These are phyloP conservation scores for Kalanchoe fedtschenkoi DNA, from an alignment of 164 flowering plant species.

Conservation along the genomic window DNA sequence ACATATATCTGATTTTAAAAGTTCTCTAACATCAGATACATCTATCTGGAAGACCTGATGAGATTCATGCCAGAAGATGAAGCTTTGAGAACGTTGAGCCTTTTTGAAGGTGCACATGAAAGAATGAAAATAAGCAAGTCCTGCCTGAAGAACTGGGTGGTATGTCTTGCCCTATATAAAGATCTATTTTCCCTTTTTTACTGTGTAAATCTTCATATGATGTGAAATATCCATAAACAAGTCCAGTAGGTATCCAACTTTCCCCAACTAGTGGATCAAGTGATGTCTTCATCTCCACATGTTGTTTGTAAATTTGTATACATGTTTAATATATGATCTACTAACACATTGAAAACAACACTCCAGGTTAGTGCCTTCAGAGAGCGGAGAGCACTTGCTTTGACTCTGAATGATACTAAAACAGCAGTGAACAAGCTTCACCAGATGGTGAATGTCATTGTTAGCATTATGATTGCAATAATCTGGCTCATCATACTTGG, in stretches of 20 bases:
- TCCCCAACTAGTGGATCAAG: too few relatives aligned
- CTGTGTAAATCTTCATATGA: background rate
- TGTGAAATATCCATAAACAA: background rate
- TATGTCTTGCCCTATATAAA: conserved; percentile 10
- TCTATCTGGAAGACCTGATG: conserved; percentile 37
- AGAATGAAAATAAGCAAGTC: conserved; percentile 31
- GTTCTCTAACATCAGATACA: conserved; percentile 23
- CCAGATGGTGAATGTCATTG: conserved; percentile 30
- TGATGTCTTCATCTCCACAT: background rate
- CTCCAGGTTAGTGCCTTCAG: conserved; percentile 48
- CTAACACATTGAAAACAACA: background rate
- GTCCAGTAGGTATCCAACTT: too few relatives aligned
- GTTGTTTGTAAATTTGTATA: background rate
- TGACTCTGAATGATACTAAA: conserved; percentile 58
- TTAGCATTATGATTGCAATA: conserved; percentile 23
- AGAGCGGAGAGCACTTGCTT: conserved; percentile 55
- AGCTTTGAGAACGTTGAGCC: conserved; percentile 25
- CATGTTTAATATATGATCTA: background rate
- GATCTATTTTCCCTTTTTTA: background rate
- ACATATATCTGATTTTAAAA: background rate
- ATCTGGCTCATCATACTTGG: conserved; percentile 34
- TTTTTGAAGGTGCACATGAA: conserved; percentile 45
- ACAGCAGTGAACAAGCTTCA: conserved; percentile 63
- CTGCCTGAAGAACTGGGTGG: conserved; percentile 53
- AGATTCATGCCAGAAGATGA: conserved; percentile 36